Conservation (phyloP, 352 stramenopile species). For the Vaucheria bursata region DNA sequence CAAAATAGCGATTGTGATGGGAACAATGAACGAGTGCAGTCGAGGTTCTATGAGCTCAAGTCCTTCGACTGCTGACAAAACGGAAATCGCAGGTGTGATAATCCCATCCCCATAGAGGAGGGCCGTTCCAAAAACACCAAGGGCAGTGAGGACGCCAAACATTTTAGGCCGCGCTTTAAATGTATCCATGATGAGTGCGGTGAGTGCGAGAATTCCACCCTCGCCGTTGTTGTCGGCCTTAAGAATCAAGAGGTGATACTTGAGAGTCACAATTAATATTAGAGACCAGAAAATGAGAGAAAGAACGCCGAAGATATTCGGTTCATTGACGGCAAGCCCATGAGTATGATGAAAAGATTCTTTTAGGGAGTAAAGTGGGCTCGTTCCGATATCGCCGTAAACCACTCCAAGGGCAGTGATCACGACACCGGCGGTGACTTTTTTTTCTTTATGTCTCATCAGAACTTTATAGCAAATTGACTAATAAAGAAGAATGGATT, state of each 20-base stretch:
- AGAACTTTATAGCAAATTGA: too few species aligned
- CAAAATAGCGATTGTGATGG: neutral
- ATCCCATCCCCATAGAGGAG: neutral
- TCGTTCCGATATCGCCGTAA: neutral
- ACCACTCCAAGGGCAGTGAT: neutral
- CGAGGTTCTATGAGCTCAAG: neutral
- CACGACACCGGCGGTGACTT: too few species aligned
- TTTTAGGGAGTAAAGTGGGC: neutral
- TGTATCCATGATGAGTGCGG: neutral
- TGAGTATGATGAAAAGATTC: neutral
- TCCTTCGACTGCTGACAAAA: neutral
- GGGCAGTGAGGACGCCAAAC: neutral
- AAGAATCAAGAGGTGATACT: neutral
- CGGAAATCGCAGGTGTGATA: neutral
- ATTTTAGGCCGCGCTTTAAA: neutral
- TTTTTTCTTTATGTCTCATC: too few species aligned
- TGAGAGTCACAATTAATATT: neutral
- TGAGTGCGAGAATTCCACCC: neutral
- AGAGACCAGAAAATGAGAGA: slow-evolving; percentile 1
- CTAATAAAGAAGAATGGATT: too few species aligned
- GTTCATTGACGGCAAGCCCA: neutral
- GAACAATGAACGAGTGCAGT: neutral
- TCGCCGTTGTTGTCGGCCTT: neutral
- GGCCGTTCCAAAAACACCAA: neutral
- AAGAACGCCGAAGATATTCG: neutral